These are phyloP conservation scores for Kluyveromyces siamensis DNA, from an alignment of 805 yeast species.

Conservation along the genomic window DNA sequence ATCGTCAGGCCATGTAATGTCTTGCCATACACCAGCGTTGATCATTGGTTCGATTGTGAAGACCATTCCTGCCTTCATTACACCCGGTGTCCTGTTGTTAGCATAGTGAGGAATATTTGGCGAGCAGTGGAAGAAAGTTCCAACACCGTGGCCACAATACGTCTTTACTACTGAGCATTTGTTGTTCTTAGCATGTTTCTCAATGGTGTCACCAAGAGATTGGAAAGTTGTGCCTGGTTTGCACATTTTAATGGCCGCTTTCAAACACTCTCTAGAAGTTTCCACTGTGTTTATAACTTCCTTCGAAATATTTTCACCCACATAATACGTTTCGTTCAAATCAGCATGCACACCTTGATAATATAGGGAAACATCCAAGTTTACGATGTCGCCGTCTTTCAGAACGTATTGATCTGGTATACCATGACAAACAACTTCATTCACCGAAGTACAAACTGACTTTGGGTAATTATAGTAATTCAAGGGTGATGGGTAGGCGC, in stretches of 20 bases:
- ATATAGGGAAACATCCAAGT: conserved; percentile 79
- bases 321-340: conserved; percentile 92
- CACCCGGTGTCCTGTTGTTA: conserved; percentile 84
- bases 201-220: conserved; percentile 79
- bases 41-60: conserved; percentile 98
- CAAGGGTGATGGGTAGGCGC: conserved; percentile 89
- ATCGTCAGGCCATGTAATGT: conserved; percentile 90
- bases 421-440: conserved; percentile 95
- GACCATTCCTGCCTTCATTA: conserved; percentile 91
- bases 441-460: conserved; percentile 85
- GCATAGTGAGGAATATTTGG: conserved; percentile 95
- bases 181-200: conserved; percentile 71
- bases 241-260: conserved; percentile 71
- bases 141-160: conserved; percentile 91
- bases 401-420: conserved; percentile 85
- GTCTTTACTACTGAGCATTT: conserved; percentile 81
- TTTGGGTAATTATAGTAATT: conserved; percentile 93
- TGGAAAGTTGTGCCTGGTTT: conserved; percentile 91
- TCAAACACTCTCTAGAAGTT: conserved; percentile 80
- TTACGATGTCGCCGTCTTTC: conserved; percentile 90
- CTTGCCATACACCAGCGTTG: conserved; percentile 72
- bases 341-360: conserved; percentile 90
- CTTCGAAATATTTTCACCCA: conserved; percentile 78
- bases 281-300: conserved; percentile 83
- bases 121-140: conserved; percentile 77